phyloP scores from a whole-genome alignment of 768 basidiomycete species.

The Daedaleopsis nitida region DNA sequence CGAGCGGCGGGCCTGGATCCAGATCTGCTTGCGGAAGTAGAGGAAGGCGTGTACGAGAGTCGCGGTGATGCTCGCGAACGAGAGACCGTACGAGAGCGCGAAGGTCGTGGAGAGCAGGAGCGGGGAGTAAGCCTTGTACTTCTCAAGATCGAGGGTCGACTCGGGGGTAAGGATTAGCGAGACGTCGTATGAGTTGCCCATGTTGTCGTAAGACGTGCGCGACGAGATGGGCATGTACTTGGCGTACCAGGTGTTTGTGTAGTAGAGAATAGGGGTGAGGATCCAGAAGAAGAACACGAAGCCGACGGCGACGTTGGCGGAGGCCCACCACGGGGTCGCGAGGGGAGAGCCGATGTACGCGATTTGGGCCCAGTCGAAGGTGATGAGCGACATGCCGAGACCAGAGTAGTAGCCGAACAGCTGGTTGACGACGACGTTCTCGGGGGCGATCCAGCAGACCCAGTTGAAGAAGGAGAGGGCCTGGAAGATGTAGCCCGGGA shows the following conservation, averaged over 20 bases:
- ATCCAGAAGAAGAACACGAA: slow-evolving; percentile 75
- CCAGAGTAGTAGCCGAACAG: slow-evolving; percentile 62
- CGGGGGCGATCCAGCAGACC: slow-evolving; percentile 69
- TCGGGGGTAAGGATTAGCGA: slow-evolving; percentile 40
- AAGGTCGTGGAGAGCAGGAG: slow-evolving; percentile 61
- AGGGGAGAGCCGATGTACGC: slow-evolving; percentile 72
- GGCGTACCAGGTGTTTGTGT: slow-evolving; percentile 67
- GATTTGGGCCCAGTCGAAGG: slow-evolving; percentile 81
- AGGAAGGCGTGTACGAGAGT: slow-evolving; percentile 71
- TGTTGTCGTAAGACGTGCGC: slow-evolving; percentile 44
- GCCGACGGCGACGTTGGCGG: slow-evolving; percentile 65
- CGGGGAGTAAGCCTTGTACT: slow-evolving; percentile 47
- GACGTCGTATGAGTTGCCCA: slow-evolving; percentile 45
- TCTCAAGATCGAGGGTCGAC: slow-evolving; percentile 36
- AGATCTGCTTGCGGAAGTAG: slow-evolving; percentile 80
- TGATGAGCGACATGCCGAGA: slow-evolving; percentile 65
- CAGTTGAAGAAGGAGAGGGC: slow-evolving; percentile 42
- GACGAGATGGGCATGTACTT: slow-evolving; percentile 62
- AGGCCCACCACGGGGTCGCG: slow-evolving; percentile 83
- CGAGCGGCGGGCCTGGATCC: slow-evolving; percentile 66
- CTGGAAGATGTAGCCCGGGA: slow-evolving; percentile 76
- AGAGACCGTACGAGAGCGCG: slow-evolving; percentile 76
- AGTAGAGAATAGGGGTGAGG: slow-evolving; percentile 64
- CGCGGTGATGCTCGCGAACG: slow-evolving; percentile 81
- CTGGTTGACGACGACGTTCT: slow-evolving; percentile 71